Evolutionary conservation across 148 eudicot species (phyloP).

Genomic region (Gaultheria prostrata): DNA sequence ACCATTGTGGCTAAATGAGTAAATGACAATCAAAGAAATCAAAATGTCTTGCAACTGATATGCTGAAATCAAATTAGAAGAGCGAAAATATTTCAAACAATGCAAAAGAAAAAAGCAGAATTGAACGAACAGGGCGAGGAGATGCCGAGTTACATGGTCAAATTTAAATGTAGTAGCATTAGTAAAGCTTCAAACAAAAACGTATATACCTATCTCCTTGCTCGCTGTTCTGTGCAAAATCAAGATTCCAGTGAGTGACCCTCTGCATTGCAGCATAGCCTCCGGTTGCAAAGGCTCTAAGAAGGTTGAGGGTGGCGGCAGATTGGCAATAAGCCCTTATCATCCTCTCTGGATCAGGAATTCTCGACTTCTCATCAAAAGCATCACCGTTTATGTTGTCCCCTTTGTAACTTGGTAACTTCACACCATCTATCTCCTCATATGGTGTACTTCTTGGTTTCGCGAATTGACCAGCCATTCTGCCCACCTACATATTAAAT

Average conservation of each 20-base stretch:
- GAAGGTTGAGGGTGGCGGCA: constrained; percentile 5
- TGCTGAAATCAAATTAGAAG: not conserved
- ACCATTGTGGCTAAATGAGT: not conserved
- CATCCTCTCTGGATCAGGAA: constrained; percentile 20
- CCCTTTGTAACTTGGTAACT: constrained; percentile 13
- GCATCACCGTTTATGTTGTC: constrained; percentile 17
- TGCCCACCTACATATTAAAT: not conserved
- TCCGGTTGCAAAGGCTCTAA: constrained; percentile 8
- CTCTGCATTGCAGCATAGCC: constrained; percentile 20
- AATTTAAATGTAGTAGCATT: not conserved
- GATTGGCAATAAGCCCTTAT: constrained; percentile 14
- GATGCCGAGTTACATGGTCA: not conserved
- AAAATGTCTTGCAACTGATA: not conserved
- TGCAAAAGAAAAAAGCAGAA: not conserved
- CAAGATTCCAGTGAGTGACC: constrained; percentile 35
- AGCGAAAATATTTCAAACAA: not conserved
- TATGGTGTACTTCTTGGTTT: not conserved
- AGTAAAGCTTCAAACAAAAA: not conserved
- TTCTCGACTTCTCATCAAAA: constrained; percentile 12
- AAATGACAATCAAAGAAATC: not conserved
- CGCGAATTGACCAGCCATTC: constrained; percentile 13
- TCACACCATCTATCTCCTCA: constrained; percentile 17
- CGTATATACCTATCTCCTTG: constrained; percentile 30
- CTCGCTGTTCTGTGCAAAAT: constrained; percentile 30
- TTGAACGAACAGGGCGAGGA: not conserved